Evolutionary conservation across 2,329 filamentous ascomycete species (phyloP).

Genomic region (Microsporum canis): DNA sequence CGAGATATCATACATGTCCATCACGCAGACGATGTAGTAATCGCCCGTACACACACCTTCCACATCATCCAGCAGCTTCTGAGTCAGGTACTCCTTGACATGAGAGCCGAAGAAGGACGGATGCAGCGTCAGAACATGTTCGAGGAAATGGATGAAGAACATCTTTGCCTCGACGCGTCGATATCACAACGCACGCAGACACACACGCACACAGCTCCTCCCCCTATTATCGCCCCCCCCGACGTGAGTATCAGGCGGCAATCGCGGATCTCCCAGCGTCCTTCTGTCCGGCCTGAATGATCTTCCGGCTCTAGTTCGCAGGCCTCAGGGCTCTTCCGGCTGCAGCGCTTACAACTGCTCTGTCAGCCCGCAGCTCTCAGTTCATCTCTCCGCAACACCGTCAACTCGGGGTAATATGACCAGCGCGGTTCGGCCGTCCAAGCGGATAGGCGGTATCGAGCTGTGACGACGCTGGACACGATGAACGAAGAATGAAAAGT

Average conservation of each 20-base stretch:
- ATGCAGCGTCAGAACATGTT: conserved; percentile 87
- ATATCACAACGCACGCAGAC: no score
- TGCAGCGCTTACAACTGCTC: neutral
- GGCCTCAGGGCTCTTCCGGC: neutral
- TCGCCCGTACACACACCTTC: conserved; percentile 91
- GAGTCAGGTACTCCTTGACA: conserved; percentile 82
- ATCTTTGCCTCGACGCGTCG: conserved; percentile 39
- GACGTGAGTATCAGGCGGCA: no score
- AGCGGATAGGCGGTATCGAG: neutral
- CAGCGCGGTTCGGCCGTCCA: no score
- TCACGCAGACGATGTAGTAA: conserved; percentile 96
- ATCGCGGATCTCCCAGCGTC: no score
- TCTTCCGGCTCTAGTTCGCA: neutral
- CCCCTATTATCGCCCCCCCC: neutral
- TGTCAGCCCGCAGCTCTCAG: neutral
- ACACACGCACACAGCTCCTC: neutral
- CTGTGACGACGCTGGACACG: neutral
- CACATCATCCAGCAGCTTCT: conserved; percentile 80
- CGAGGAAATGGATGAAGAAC: conserved; percentile 98
- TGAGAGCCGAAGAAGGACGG: conserved; percentile 94
- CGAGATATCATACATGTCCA: conserved; percentile 91
- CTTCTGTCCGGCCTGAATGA: neutral
- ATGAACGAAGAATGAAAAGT: neutral
- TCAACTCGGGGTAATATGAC: no score
- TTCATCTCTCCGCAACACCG: neutral